Conservation (phyloP, 1,284 basidiomycete species). For the Limonomyces culmigenus region DNA sequence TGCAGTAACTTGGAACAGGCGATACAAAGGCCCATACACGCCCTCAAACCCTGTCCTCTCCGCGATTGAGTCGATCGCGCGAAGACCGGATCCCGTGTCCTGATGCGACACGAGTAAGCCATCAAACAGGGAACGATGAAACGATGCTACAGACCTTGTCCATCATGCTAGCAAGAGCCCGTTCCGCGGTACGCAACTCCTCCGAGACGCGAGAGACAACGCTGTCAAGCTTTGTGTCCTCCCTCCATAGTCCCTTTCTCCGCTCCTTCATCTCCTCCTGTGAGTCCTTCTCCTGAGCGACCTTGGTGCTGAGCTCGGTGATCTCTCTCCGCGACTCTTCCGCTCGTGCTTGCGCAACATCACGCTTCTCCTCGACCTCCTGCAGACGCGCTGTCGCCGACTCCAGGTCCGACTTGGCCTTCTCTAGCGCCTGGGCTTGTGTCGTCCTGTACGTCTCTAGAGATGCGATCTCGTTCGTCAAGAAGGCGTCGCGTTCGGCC, state of each 20-base stretch:
- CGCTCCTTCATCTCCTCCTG: conserved; percentile 61
- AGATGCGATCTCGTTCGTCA: conserved; percentile 57
- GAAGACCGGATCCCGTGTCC: conserved; percentile 82
- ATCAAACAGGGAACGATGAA: background rate
- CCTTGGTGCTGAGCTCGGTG: conserved; percentile 49
- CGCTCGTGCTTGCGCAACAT: conserved; percentile 48
- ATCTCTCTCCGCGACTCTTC: conserved; percentile 63
- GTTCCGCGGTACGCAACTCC: conserved; percentile 69
- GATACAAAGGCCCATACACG: conserved; percentile 89
- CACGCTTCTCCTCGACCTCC: conserved; percentile 43
- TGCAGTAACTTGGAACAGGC: conserved; percentile 84
- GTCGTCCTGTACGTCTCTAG: conserved; percentile 38
- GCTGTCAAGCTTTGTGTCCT: conserved; percentile 79
- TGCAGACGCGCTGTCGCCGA: conserved; percentile 27
- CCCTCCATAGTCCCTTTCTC: conserved; percentile 89
- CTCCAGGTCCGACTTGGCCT: conserved; percentile 26
- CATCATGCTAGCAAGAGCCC: conserved; percentile 81
- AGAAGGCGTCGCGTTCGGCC: conserved; percentile 65
- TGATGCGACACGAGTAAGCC: conserved; percentile 13
- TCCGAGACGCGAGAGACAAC: conserved; percentile 62
- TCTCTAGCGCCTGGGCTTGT: conserved; percentile 34
- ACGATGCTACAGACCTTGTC: conserved; percentile 53
- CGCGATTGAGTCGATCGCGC: conserved; percentile 72
- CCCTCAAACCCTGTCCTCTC: conserved; percentile 57
- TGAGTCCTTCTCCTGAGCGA: conserved; percentile 51